These are phyloP conservation scores for Botryotinia calthae DNA, from an alignment of 2,329 filamentous ascomycete genomes.

Conservation along the genomic window DNA sequence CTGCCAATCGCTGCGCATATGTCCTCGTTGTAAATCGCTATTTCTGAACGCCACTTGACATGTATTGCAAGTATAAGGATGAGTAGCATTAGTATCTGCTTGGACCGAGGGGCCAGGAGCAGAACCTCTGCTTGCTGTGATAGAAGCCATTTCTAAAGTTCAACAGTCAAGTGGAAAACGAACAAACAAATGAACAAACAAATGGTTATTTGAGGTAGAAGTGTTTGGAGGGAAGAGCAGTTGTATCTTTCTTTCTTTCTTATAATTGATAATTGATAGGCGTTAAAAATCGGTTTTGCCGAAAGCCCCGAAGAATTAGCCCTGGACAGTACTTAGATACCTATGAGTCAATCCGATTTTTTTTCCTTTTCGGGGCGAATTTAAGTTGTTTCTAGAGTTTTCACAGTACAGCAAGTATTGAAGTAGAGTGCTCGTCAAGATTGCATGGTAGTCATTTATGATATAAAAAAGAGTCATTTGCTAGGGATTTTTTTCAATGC, in stretches of 20 bases:
- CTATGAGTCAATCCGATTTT: background rate
- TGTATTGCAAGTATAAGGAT: constrained; percentile 97
- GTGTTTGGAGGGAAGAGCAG: constrained; percentile 8
- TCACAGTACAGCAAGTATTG: background rate
- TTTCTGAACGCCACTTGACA: constrained; percentile 96
- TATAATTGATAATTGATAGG: constrained; percentile 11
- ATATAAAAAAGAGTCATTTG: background rate
- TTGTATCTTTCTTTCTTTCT: background rate
- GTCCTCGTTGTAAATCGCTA: constrained; percentile 85
- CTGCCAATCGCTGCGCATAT: constrained; percentile 99
- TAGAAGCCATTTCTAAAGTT: constrained; percentile 49
- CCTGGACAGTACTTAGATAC: background rate
- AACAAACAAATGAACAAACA: constrained; percentile 6
- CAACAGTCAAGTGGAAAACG: background rate
- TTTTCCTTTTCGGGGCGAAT: background rate
- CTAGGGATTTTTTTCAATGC: background rate
- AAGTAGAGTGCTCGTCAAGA: background rate
- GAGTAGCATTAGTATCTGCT: constrained; percentile 49
- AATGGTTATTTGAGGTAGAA: background rate
- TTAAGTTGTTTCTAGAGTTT: background rate
- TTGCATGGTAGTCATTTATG: background rate
- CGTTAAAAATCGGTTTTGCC: constrained; percentile 4
- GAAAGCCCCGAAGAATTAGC: constrained; percentile 4
- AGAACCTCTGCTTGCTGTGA: constrained; percentile 42
- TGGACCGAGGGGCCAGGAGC: constrained; percentile 23